phyloP scores from a whole-genome alignment of 306 rosid species.

The Gynostemma pentaphyllum region DNA sequence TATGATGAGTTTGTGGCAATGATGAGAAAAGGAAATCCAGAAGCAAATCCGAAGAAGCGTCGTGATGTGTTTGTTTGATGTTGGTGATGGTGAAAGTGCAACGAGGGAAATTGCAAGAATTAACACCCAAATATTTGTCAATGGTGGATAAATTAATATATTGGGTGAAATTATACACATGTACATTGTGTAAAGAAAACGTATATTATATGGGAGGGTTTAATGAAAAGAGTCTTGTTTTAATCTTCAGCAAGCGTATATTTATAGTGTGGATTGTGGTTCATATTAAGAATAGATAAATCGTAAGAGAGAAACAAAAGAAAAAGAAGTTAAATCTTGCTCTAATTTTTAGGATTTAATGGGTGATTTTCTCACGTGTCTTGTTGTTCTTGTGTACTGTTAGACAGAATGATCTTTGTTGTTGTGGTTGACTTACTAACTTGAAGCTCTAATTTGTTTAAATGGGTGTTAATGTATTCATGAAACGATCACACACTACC shows the following conservation, averaged over 20 bases:
- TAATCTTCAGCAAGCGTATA: not conserved
- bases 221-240: too few species aligned
- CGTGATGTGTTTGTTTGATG: slow-evolving; percentile 39
- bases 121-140: not conserved
- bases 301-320: not conserved
- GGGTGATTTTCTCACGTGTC: slow-evolving; percentile 10
- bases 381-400: not conserved
- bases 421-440: not conserved
- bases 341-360: slow-evolving; percentile 7
- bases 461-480: not conserved
- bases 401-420: slow-evolving; percentile 2
- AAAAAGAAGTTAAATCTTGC: not conserved
- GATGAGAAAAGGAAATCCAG: slow-evolving; percentile 90
- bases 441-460: not conserved
- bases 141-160: not conserved
- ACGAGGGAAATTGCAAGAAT: not conserved
- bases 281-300: not conserved
- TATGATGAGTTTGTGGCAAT: slow-evolving; percentile 90
- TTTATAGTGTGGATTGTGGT: slow-evolving; percentile 4
- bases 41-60: slow-evolving; percentile 56
- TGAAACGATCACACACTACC: not conserved
- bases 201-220: not conserved
- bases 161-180: not conserved
- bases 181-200: slow-evolving; percentile 4
- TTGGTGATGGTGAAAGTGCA: slow-evolving; percentile 3